Percentiles rank a stretch among this genome's conserved stretches.
Conservation (phyloP, 192 early-diverging fungal genomes). For the Umbelopsis vinacea region DNA sequence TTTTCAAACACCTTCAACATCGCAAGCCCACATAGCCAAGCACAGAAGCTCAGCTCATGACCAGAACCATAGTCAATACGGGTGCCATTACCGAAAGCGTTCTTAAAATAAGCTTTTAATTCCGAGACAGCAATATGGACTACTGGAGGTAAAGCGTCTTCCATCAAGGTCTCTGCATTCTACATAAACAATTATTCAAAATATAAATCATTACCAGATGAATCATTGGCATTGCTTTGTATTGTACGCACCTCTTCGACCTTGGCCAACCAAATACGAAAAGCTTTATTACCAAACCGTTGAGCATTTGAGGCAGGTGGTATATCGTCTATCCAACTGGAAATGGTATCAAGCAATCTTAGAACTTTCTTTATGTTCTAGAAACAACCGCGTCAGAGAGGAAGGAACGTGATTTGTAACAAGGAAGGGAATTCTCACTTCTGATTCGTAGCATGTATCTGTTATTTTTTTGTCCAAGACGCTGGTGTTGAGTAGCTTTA, state of each 20-base stretch:
- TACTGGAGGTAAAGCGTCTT: slow-evolving; percentile 35
- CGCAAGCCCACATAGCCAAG: slow-evolving; percentile 83
- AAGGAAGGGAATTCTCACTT: slow-evolving; percentile 41
- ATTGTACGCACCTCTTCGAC: slow-evolving; percentile 47
- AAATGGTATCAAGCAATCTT: slow-evolving; percentile 66
- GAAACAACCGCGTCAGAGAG: not conserved
- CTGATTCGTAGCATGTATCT: slow-evolving; percentile 58
- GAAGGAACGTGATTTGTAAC: not conserved
- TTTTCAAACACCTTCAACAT: slow-evolving; percentile 63
- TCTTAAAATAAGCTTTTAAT: slow-evolving; percentile 71
- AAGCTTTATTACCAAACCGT: slow-evolving; percentile 94
- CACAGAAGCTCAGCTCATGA: slow-evolving; percentile 90
- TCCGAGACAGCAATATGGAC: slow-evolving; percentile 66
- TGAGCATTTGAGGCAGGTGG: slow-evolving; percentile 75
- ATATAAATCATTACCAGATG: not conserved
- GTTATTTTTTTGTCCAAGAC: slow-evolving; percentile 67
- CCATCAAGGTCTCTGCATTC: slow-evolving; percentile 36
- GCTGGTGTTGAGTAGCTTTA: slow-evolving; percentile 72
- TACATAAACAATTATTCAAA: slow-evolving; percentile 25
- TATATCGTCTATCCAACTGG: slow-evolving; percentile 73
- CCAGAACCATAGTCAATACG: slow-evolving; percentile 98
- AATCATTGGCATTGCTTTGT: too few species aligned
- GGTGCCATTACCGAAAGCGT: slow-evolving; percentile 83
- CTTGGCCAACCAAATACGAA: slow-evolving; percentile 74
- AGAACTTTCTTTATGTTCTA: slow-evolving; percentile 56